phyloP scores from a whole-genome alignment of 2,329 filamentous ascomycete species.

The Colletotrichum orbiculare region DNA sequence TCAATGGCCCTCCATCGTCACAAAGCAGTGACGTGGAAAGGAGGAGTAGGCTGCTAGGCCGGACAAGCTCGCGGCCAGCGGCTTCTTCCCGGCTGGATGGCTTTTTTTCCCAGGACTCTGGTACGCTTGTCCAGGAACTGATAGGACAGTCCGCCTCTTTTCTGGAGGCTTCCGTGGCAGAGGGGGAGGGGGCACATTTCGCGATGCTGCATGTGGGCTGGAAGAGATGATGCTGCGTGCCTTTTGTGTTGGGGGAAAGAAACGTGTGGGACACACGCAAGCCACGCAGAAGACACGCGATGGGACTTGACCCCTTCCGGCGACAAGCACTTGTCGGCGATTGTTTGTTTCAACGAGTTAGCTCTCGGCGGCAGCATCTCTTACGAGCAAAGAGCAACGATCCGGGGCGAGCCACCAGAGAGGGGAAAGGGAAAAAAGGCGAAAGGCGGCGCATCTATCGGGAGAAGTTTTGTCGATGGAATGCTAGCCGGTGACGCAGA shows the following conservation, averaged over 20 bases:
- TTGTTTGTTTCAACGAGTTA: too few species aligned
- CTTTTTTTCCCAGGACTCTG: not conserved
- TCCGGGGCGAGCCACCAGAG: not conserved
- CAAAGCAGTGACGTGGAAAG: not conserved
- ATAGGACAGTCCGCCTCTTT: too few species aligned
- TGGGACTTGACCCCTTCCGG: constrained; percentile 22
- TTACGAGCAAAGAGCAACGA: too few species aligned
- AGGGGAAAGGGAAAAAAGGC: not conserved
- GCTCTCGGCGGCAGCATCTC: too few species aligned
- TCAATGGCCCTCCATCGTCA: constrained; percentile 2
- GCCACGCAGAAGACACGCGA: constrained; percentile 11
- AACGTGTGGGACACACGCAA: not conserved
- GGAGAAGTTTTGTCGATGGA: too few species aligned
- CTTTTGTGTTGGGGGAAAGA: too few species aligned
- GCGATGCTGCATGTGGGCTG: too few species aligned
- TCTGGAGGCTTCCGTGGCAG: too few species aligned
- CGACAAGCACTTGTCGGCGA: not conserved
- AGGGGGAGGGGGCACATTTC: too few species aligned
- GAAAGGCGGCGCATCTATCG: constrained; percentile 14
- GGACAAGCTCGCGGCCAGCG: not conserved
- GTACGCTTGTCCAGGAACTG: too few species aligned
- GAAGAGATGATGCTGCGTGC: too few species aligned
- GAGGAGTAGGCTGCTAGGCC: not conserved
- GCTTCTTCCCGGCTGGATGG: not conserved
- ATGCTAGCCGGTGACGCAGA: too few species aligned